These are phyloP conservation scores for Aspergillus carlsbadensis DNA, from an alignment of 495 filamentous ascomycete genomes.

Conservation along the genomic window DNA sequence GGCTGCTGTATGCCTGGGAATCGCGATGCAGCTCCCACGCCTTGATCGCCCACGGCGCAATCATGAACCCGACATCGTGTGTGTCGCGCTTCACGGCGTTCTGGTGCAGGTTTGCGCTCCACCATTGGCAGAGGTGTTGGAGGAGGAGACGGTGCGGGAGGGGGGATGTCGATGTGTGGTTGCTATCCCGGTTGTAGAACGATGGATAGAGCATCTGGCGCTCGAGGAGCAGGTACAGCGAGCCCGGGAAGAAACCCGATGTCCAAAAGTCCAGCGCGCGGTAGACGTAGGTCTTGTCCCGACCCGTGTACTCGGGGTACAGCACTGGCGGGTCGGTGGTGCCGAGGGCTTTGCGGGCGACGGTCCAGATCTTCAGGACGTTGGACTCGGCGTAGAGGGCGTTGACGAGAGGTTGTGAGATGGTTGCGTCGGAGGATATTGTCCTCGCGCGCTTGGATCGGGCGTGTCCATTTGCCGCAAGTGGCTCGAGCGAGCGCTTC, in stretches of 20 bases:
- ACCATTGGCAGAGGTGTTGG: conserved; percentile 33
- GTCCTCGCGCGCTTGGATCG: no score
- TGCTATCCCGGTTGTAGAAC: background rate
- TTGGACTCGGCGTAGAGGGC: conserved; percentile 26
- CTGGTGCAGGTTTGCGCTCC: conserved; percentile 32
- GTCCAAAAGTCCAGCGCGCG: conserved; percentile 35
- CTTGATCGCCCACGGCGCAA: conserved; percentile 36
- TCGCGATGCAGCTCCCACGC: conserved; percentile 36
- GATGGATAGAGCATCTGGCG: conserved; percentile 15
- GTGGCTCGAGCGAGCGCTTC: background rate
- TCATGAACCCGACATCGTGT: conserved; percentile 50
- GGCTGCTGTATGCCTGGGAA: conserved; percentile 24
- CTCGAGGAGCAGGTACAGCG: conserved; percentile 34
- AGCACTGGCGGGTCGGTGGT: conserved; percentile 23
- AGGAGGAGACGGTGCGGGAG: conserved; percentile 23
- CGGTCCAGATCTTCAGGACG: conserved; percentile 33
- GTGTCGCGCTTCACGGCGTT: conserved; percentile 37
- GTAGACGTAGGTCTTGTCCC: conserved; percentile 28
- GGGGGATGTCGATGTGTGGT: background rate
- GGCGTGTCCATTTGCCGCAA: no score
- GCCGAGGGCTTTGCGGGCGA: conserved; percentile 23
- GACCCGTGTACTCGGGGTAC: conserved; percentile 31
- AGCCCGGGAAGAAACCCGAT: conserved; percentile 40
- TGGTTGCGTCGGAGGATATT: no score
- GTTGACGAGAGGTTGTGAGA: conserved; percentile 3